Evolutionary conservation across 441 rosid genomes (phyloP).

Genomic region (Pelargonium myrrhifolium): DNA sequence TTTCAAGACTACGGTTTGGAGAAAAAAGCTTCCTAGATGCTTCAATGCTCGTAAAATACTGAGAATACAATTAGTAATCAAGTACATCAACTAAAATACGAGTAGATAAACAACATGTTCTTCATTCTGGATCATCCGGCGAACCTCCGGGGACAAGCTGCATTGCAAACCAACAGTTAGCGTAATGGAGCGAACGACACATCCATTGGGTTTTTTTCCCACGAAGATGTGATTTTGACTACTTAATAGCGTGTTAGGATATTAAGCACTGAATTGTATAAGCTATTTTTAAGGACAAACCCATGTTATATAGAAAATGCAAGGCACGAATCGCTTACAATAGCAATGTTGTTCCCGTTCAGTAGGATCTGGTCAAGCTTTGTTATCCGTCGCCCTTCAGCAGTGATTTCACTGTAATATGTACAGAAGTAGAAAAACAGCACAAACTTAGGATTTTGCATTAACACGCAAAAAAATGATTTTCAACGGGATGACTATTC

Average conservation of each 20-base stretch:
- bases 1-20: not conserved
- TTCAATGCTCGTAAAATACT: not conserved
- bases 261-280: no score
- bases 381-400: slow-evolving; percentile 86
- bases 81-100: not conserved
- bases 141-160: slow-evolving; percentile 87
- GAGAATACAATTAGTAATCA: slow-evolving; percentile 12
- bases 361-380: slow-evolving; percentile 96
- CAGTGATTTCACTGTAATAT: slow-evolving; percentile 64
- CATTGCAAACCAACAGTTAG: slow-evolving; percentile 12
- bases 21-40: not conserved
- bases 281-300: not conserved
- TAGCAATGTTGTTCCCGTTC: slow-evolving; percentile 91
- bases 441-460: slow-evolving; percentile 7
- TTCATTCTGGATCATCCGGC: slow-evolving; percentile 61
- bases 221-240: no score
- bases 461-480: not conserved
- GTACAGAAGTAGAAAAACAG: slow-evolving; percentile 13
- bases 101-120: not conserved
- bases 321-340: slow-evolving; percentile 42
- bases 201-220: no score
- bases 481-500: not conserved
- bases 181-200: no score
- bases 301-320: not conserved
- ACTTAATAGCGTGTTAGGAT: no score